phyloP scores from a whole-genome alignment of 805 yeast genomes.

The Schwanniomyces polymorphus region DNA sequence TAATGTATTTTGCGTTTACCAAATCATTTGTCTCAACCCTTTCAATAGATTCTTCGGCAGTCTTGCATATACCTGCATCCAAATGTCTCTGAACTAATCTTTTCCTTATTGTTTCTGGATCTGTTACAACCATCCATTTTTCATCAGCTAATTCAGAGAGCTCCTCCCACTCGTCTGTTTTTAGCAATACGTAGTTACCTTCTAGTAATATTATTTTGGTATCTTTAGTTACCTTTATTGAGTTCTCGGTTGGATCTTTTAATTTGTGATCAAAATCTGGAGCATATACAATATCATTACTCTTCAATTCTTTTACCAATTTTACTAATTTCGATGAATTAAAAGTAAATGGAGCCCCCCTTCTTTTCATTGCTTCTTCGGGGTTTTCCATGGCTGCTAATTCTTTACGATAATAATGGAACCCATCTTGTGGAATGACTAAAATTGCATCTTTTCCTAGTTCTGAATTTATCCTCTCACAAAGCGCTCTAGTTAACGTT shows the following conservation, averaged over 20 bases:
- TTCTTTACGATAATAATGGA: constrained; percentile 24
- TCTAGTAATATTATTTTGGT: constrained; percentile 63
- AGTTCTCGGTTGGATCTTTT: constrained; percentile 63
- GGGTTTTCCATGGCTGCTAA: constrained; percentile 47
- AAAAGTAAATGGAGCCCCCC: constrained; percentile 85
- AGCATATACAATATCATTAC: constrained; percentile 26
- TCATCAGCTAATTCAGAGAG: constrained; percentile 38
- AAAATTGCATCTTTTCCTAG: constrained; percentile 7
- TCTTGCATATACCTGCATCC: constrained; percentile 45
- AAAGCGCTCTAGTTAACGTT: constrained; percentile 53
- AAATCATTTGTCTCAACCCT: constrained; percentile 55
- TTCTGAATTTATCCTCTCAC: constrained; percentile 12
- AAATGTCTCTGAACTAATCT: constrained; percentile 68
- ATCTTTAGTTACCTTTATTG: constrained; percentile 40
- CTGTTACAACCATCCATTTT: constrained; percentile 49
- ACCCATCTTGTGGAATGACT: constrained; percentile 32
- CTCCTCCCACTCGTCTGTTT: constrained; percentile 55
- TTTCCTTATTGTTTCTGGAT: constrained; percentile 42
- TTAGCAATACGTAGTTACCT: constrained; percentile 65
- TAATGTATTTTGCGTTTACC: constrained; percentile 50
- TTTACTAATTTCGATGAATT: constrained; percentile 45
- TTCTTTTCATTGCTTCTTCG: constrained; percentile 49
- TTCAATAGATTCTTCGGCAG: constrained; percentile 46
- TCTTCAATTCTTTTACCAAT: constrained; percentile 10
- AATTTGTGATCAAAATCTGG: constrained; percentile 73